Evolutionary conservation across 2,329 filamentous ascomycete species (phyloP), one percentile per base, ranked within the genome.

Genomic region (Colletotrichum shisoi): DNA sequence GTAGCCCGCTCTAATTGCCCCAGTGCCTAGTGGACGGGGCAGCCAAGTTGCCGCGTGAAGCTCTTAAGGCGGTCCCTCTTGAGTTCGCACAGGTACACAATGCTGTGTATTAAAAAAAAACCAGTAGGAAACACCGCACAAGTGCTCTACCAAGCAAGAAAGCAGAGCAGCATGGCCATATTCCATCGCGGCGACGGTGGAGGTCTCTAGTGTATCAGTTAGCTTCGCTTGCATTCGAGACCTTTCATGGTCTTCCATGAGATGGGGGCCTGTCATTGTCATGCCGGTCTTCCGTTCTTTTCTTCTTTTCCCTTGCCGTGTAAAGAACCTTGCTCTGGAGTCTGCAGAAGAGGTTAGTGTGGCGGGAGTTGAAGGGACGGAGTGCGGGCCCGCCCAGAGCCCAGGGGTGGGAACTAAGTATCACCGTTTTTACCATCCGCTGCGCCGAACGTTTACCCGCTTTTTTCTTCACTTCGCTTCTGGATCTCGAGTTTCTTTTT

Each of bases 251-350:
- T n/a, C 62, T 44, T 39, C 54, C n/a, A 63, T 39, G 46, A 44
- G 57, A 63, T 39, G 39, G 44, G 57, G 51, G 63, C 9, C 31
- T 57, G 24, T 15, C 17, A 34, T 13, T 56, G 58, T 52, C 44
- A 66, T 57, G 44, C 58, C 39, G 51, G 42, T 39, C 63, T 31
- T 58, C 27, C 57, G 58, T 40, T 24, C 24, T n/a, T 31, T 34
- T 34, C 11, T 6, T 11, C 48, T n/a, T 19, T 8, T 40, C 53
- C n/a, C 42, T 44, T 48, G 37, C 27, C 15, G 11, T 21, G 7
- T 19, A 52, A 31, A 45, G 44, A 66, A 46, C 13, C 15, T 52
- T 27, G 54, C 62, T 21, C 15, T 63, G 62, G 45, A 59, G 27
- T 21, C 15, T 63, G 62, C 54, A 52, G 39, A 27, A 57, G n/a